Base-by-base conservation (phyloP, 768 basidiomycete species). In the Amanita exitialis region DNA sequence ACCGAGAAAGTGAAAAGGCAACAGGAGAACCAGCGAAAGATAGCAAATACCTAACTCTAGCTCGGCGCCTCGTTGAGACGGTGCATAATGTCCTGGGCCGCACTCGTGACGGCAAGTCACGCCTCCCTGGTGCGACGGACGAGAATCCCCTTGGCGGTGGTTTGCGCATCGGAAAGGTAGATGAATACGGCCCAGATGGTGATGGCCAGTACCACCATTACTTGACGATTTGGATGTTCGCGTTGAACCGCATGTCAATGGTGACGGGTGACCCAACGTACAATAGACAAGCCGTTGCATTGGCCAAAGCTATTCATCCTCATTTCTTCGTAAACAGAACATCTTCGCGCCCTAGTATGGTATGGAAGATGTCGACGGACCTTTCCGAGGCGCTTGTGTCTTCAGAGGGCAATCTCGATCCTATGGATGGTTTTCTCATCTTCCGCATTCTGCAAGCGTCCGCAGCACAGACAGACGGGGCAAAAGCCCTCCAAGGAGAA, bases 351-450 rank as follows among this genome's bases (percentile, higher is more conserved):
- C 45, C 34, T 20, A 47, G 45, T 18, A 47, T 47, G 45, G 45
- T 46, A 30, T 46, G 45, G 45, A 46, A 46, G 45, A 32, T 46
- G 45, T 46, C 45, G n/a, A 34, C 34, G 30, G 30, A 46, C 28
- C 45, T 46, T 30, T 32, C 45, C 20, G 30, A 46, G 12, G n/a
- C 28, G 1, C 45, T 46, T 32, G 45, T 46, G 9, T 6, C 4
- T 8, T 30, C 45, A n/a, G 45, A 46, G 32, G 45, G 45, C 20
- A 46, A 46, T 18, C 45, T 46, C 30, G 45, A 46, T 34, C 45
- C 45, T 7, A 34, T 46, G 7, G 45, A 46, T 34, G 45, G 45
- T 7, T 46, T 30, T 20, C 30, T 46, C 18, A 46, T 34, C 12
- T 46, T 46, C 45, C 45, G 45, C 9, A 1, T 46, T 4, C 32